Conservation (phyloP, 1,139 yeast species). For the Zygosaccharomyces pseudobailii region DNA sequence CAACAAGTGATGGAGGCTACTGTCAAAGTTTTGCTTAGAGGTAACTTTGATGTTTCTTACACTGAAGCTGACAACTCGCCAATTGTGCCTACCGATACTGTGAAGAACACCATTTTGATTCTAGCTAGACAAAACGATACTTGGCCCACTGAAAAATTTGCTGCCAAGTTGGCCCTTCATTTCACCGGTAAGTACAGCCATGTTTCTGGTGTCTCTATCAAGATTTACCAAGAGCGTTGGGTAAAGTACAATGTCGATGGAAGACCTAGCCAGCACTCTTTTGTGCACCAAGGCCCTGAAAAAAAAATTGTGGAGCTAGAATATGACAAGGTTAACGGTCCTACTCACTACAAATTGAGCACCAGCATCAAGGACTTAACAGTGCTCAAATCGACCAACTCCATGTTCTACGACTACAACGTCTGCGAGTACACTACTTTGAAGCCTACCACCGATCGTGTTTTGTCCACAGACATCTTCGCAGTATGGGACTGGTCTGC, state of each 20-base stretch:
- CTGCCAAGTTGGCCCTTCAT: slow-evolving; percentile 77
- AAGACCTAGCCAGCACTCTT: slow-evolving; percentile 73
- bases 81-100: slow-evolving; percentile 93
- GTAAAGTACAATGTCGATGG: slow-evolving; percentile 70
- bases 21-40: slow-evolving; percentile 67
- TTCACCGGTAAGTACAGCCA: slow-evolving; percentile 71
- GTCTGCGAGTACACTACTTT: slow-evolving; percentile 85
- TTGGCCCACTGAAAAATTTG: slow-evolving; percentile 89
- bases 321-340: slow-evolving; percentile 41
- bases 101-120: slow-evolving; percentile 78
- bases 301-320: slow-evolving; percentile 57
- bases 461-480: slow-evolving; percentile 80
- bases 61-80: slow-evolving; percentile 82
- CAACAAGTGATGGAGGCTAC: slow-evolving; percentile 86
- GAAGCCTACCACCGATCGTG: slow-evolving; percentile 75
- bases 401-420: slow-evolving; percentile 85
- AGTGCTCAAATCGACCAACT: slow-evolving; percentile 88
- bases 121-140: slow-evolving; percentile 77
- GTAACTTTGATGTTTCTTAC: slow-evolving; percentile 72
- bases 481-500: slow-evolving; percentile 67
- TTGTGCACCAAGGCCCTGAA: slow-evolving; percentile 79
- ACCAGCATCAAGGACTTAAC: slow-evolving; percentile 80
- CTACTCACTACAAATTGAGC: slow-evolving; percentile 50
- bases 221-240: slow-evolving; percentile 74
- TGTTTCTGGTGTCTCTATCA: slow-evolving; percentile 64